A percentile compares a stretch with the other conserved stretches of the same genome.
Evolutionary conservation across 768 basidiomycete species (phyloP).

Genomic region (Mycena rebaudengoi): DNA sequence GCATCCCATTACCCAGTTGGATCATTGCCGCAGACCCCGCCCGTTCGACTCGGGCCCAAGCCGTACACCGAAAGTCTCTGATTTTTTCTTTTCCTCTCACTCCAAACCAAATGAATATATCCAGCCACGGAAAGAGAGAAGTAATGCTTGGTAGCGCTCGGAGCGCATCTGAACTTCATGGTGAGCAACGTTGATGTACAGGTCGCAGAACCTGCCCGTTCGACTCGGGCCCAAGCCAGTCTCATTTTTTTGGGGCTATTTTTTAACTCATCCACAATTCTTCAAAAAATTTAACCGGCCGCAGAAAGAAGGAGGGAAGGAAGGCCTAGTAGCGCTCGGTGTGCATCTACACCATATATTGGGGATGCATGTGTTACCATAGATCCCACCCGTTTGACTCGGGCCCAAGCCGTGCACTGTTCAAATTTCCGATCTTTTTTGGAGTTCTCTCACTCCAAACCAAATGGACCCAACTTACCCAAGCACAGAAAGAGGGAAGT

Average conservation of each 20-base stretch:
- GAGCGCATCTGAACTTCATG: not conserved
- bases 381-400: too few species aligned
- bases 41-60: slow-evolving; percentile 1
- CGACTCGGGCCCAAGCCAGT: too few species aligned
- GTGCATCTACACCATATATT: not conserved
- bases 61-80: not conserved
- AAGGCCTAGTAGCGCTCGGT: not conserved
- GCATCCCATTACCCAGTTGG: not conserved
- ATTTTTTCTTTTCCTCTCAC: not conserved
- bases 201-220: too few species aligned
- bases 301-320: not conserved
- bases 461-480: too few species aligned
- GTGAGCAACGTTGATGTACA: too few species aligned
- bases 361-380: too few species aligned
- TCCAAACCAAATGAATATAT: too few species aligned
- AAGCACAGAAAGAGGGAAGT: too few species aligned
- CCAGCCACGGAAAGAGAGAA: not conserved
- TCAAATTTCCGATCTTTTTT: too few species aligned
- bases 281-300: not conserved
- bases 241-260: not conserved
- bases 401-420: too few species aligned
- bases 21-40: not conserved
- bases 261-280: not conserved
- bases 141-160: not conserved
- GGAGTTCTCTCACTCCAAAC: too few species aligned